Conservation (phyloP, 2,329 filamentous ascomycete genomes). For the Chalaropsis ovoidea region DNA sequence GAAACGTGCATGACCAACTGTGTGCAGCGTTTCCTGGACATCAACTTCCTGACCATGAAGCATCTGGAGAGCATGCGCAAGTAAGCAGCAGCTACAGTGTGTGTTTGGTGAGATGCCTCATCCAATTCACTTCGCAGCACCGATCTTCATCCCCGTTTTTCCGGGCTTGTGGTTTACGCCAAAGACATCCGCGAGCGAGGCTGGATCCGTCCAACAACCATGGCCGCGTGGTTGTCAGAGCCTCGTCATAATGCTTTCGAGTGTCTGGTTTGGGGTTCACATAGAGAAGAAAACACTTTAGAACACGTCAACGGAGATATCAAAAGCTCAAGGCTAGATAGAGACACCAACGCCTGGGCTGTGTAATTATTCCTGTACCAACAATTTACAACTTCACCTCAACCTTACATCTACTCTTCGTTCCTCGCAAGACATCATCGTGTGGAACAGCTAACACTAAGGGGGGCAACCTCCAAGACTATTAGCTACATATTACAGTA, state of each 20-base stretch:
- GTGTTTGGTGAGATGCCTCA: neutral
- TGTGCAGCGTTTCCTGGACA: conserved; percentile 85
- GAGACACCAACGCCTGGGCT: neutral
- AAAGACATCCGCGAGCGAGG: too few species aligned
- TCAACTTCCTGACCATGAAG: conserved; percentile 73
- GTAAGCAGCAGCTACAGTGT: neutral
- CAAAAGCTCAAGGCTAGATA: neutral
- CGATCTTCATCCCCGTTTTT: too few species aligned
- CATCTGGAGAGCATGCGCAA: conserved; percentile 58
- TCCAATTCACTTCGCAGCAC: neutral
- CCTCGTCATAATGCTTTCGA: neutral
- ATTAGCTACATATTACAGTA: neutral
- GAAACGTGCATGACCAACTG: conserved; percentile 83
- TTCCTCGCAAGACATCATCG: neutral
- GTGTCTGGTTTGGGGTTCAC: neutral
- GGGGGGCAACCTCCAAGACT: neutral
- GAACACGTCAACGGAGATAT: neutral
- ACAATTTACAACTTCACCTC: neutral
- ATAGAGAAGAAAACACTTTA: neutral
- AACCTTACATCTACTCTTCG: neutral
- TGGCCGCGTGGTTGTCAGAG: neutral
- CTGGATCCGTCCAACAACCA: neutral
- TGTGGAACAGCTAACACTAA: neutral
- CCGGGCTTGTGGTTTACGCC: too few species aligned
- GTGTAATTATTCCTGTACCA: conserved; percentile 12